Percentiles rank a stretch among this genome's conserved stretches.
These are phyloP conservation scores for Phialophora expanda DNA, from an alignment of 2,329 filamentous ascomycete genomes.

Conservation along the genomic window DNA sequence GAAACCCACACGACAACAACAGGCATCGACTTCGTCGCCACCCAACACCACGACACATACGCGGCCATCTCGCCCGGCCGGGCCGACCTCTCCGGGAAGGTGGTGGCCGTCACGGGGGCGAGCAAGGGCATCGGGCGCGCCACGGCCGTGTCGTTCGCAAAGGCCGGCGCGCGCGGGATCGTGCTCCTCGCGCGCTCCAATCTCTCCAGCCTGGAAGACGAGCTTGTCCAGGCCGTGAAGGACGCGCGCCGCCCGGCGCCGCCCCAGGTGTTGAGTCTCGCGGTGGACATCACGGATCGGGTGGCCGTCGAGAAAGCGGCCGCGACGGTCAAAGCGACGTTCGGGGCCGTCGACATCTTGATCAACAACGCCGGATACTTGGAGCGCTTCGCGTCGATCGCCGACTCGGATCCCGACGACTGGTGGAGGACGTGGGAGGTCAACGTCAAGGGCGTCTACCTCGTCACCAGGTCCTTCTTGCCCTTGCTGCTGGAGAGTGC, in stretches of 20 bases:
- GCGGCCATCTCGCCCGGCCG: slow-evolving; percentile 47
- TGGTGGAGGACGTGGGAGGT: slow-evolving; percentile 25
- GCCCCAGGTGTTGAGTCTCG: slow-evolving; percentile 5
- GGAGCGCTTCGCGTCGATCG: background rate
- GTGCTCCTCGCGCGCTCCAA: slow-evolving; percentile 52
- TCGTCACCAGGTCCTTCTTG: slow-evolving; percentile 37
- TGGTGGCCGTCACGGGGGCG: slow-evolving; percentile 61
- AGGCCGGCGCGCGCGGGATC: slow-evolving; percentile 59
- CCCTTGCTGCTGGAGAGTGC: slow-evolving; percentile 43
- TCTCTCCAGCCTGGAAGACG: slow-evolving; percentile 46
- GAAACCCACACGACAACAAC: background rate
- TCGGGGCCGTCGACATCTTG: slow-evolving; percentile 13
- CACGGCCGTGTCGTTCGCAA: slow-evolving; percentile 61
- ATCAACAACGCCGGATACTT: slow-evolving; percentile 19
- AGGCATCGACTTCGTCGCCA: slow-evolving; percentile 17
- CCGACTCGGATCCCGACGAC: slow-evolving; percentile 3
- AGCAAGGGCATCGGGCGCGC: slow-evolving; percentile 61
- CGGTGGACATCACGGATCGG: slow-evolving; percentile 9
- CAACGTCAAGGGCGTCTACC: slow-evolving; percentile 35
- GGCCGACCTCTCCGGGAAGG: slow-evolving; percentile 42
- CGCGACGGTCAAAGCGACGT: slow-evolving; percentile 6
- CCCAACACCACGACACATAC: slow-evolving; percentile 47
- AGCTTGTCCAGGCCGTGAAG: background rate
- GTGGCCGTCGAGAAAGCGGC: slow-evolving; percentile 7
- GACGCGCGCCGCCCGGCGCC: background rate